phyloP scores from a whole-genome alignment of 192 early-diverging fungal species.

The Entomortierella chlamydospora region DNA sequence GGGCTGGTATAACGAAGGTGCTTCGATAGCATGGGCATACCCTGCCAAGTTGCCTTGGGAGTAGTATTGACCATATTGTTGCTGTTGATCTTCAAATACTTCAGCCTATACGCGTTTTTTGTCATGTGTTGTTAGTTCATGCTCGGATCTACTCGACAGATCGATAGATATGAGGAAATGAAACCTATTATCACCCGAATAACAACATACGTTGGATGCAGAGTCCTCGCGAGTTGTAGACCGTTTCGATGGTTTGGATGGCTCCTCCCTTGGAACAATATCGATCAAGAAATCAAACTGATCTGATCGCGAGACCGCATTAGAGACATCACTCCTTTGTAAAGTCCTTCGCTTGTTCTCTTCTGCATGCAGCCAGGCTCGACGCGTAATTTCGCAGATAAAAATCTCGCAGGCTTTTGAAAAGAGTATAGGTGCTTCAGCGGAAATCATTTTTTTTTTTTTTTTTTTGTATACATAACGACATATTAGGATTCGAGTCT shows the following conservation, averaged over 20 bases:
- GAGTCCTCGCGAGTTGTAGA: conserved; percentile 32
- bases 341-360: conserved; percentile 96
- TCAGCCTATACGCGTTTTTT: conserved; percentile 13
- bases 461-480: too few relatives aligned
- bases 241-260: conserved; percentile 31
- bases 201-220: conserved; percentile 61
- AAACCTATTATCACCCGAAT: neutral
- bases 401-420: conserved; percentile 97
- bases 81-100: conserved; percentile 24
- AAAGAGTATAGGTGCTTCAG: conserved; percentile 90
- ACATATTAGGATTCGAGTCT: too few relatives aligned
- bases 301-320: conserved; percentile 87
- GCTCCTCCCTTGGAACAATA: conserved; percentile 93
- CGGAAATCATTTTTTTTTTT: conserved; percentile 67
- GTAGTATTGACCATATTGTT: conserved; percentile 36
- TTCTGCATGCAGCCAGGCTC: conserved; percentile 94
- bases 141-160: too few relatives aligned
- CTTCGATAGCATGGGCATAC: conserved; percentile 43
- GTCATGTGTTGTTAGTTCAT: neutral
- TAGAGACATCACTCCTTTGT: conserved; percentile 91
- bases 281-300: conserved; percentile 98
- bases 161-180: neutral
- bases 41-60: conserved; percentile 32
- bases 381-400: conserved; percentile 88
- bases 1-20: conserved; percentile 23